phyloP scores from a whole-genome alignment of 192 early-diverging fungal species.

The Dissophora globulifera region DNA sequence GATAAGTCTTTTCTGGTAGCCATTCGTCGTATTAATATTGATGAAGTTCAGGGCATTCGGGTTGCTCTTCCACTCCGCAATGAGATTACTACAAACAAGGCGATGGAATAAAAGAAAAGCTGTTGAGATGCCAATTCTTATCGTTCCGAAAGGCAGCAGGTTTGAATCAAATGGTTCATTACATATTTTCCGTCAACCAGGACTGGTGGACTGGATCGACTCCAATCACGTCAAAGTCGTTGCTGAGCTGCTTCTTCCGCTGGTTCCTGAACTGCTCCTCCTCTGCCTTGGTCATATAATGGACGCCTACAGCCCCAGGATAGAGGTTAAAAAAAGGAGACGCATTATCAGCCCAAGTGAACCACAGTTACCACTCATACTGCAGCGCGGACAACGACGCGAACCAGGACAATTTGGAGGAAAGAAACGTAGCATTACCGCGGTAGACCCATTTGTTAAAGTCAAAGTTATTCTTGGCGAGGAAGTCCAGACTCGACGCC shows the following conservation, averaged over 20 bases:
- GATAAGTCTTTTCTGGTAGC: slow-evolving; percentile 27
- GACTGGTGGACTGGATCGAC: slow-evolving; percentile 2
- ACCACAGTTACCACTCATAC: background rate
- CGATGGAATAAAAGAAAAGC: background rate
- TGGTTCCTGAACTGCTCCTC: slow-evolving; percentile 19
- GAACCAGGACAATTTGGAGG: too few species aligned
- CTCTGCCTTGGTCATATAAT: slow-evolving; percentile 31
- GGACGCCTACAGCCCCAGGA: slow-evolving; percentile 17
- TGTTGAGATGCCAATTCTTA: too few species aligned
- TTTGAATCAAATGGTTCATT: too few species aligned
- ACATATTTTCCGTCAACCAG: slow-evolving; percentile 30
- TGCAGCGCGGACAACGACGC: background rate
- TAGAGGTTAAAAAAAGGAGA: background rate
- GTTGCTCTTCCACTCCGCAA: slow-evolving; percentile 22
- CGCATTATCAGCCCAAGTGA: background rate
- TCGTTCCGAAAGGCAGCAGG: too few species aligned
- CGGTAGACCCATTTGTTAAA: slow-evolving; percentile 88
- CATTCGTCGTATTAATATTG: slow-evolving; percentile 22
- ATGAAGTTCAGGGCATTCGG: slow-evolving; percentile 17
- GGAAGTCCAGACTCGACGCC: slow-evolving; percentile 76
- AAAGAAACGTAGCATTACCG: too few species aligned
- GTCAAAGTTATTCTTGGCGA: slow-evolving; percentile 81
- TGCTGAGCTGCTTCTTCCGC: slow-evolving; percentile 14
- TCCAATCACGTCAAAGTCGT: slow-evolving; percentile 16
- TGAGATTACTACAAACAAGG: slow-evolving; percentile 9